Percentiles rank a stretch among this genome's conserved stretches.
phyloP scores from a whole-genome alignment of 225 moss, liverwort and hornwort genomes.

The Physcomitrellopsis africana region DNA sequence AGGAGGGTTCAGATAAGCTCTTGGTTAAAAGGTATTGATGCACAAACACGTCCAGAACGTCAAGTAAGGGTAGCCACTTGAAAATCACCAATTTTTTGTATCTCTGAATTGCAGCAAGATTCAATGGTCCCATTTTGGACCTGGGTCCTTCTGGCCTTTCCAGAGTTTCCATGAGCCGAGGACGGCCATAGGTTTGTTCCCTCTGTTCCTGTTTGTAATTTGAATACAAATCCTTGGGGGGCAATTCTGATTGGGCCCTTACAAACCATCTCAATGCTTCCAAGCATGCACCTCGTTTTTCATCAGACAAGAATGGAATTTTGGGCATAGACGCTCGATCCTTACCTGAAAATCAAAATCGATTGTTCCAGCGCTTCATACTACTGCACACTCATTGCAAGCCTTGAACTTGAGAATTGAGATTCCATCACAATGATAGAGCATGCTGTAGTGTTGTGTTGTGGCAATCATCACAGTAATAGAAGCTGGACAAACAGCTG shows the following conservation, averaged over 20 bases:
- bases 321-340: slow-evolving; percentile 57
- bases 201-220: slow-evolving; percentile 31
- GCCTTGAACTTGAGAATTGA: not conserved
- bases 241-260: slow-evolving; percentile 21
- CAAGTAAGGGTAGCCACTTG: not conserved
- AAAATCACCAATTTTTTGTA: slow-evolving; percentile 76
- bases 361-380: not conserved
- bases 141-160: slow-evolving; percentile 33
- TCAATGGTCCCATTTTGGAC: slow-evolving; percentile 29
- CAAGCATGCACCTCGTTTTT: slow-evolving; percentile 79
- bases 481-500: not conserved
- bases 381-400: not conserved
- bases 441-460: not conserved
- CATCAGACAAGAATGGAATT: slow-evolving; percentile 70
- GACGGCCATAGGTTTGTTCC: slow-evolving; percentile 37
- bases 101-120: slow-evolving; percentile 67
- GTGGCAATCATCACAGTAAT: not conserved
- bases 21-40: not conserved
- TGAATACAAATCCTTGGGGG: slow-evolving; percentile 32
- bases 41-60: not conserved
- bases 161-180: slow-evolving; percentile 32
- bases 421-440: not conserved
- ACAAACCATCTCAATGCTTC: slow-evolving; percentile 66
- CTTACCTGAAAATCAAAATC: slow-evolving; percentile 36
- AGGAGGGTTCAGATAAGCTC: not conserved